phyloP scores from a whole-genome alignment of 306 rosid species.

The Cicer bijugum region DNA sequence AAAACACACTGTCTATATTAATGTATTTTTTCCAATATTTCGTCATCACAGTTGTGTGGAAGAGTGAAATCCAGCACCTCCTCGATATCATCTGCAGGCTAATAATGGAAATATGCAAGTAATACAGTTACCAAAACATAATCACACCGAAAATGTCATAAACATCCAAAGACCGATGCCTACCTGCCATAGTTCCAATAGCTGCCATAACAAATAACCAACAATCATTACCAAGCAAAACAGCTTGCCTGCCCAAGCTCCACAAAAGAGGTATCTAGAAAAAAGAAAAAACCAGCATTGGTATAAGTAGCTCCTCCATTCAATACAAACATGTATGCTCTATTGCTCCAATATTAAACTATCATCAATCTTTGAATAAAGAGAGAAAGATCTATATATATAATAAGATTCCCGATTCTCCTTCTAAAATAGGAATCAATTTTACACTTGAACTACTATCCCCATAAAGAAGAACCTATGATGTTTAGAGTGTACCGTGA shows the following conservation, averaged over 20 bases:
- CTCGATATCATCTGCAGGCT: slow-evolving; percentile 75
- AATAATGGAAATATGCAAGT: slow-evolving; percentile 37
- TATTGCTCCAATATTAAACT: background rate
- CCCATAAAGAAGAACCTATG: slow-evolving; percentile 23
- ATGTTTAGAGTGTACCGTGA: slow-evolving; percentile 61
- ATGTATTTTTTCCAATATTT: slow-evolving; percentile 12
- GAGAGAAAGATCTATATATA: background rate
- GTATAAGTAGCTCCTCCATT: slow-evolving; percentile 18
- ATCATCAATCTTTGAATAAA: slow-evolving; percentile 25
- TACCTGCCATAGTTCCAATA: slow-evolving; percentile 78
- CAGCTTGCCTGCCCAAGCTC: slow-evolving; percentile 91
- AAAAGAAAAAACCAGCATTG: slow-evolving; percentile 40
- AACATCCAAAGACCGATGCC: slow-evolving; percentile 33
- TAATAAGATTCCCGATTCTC: slow-evolving; percentile 19
- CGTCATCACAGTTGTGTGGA: slow-evolving; percentile 48
- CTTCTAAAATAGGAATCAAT: slow-evolving; percentile 2
- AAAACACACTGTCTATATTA: slow-evolving; percentile 19
- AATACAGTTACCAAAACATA: background rate
- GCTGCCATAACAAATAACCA: slow-evolving; percentile 75
- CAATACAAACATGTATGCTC: background rate
- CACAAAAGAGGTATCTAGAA: slow-evolving; percentile 77
- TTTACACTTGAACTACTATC: slow-evolving; percentile 18
- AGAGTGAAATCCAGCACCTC: slow-evolving; percentile 62
- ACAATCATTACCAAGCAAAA: slow-evolving; percentile 88
- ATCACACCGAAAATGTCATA: slow-evolving; percentile 13